Evolutionary conservation across 345 rosid genomes (phyloP), one percentile per base, ranked within the genome.

Genomic region (Alliaria petiolata): DNA sequence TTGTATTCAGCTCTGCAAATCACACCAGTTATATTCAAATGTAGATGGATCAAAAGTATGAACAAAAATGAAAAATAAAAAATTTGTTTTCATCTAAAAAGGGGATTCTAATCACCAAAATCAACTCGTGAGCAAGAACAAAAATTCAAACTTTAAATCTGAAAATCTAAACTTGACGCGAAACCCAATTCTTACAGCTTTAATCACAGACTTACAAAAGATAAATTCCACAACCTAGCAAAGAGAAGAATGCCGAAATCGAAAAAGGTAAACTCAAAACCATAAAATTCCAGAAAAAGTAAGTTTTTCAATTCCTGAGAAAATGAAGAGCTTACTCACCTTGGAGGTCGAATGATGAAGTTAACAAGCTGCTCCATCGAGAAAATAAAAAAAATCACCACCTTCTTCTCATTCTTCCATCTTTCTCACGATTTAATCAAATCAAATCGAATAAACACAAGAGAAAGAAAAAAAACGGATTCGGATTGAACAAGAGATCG

Each of bases 291-390:
- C 43, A 57, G 10, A 20, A 56, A 13, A 30, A 62, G 22, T 12
- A 59, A 59, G 7, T 25, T 20, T n/a, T 16, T 26, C 2, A 45
- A 10, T 14, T 22, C 15, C 30, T 35, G 34, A 39, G 45, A 61
- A 55, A 60, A 12, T 0, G n/a, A 55, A 57, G 63, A 57, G n/a
- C n/a, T n/a, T n/a, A 42, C 38, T 47, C 62, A 91, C 99, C 99
- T 88, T 80, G 99, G 95, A 60, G 99, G 99, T 62, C 99, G 87
- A 72, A 95, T 91, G 9, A 95, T 88, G 79, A 95, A 95, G 89
- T 82, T 95, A 25, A 95, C 86, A 71, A 95, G 95, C 54, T 76
- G 79, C 76, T 76, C 79, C 79, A 76, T 76, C 35, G 51, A 17
- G 17, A 34, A 4, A 46, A 15, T n/a, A 3, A 43, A 45, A 47